Evolutionary conservation across 2,329 filamentous ascomycete species (phyloP), one percentile per base, ranked within the genome.

Genomic region (Emergomyces pasteurianus): DNA sequence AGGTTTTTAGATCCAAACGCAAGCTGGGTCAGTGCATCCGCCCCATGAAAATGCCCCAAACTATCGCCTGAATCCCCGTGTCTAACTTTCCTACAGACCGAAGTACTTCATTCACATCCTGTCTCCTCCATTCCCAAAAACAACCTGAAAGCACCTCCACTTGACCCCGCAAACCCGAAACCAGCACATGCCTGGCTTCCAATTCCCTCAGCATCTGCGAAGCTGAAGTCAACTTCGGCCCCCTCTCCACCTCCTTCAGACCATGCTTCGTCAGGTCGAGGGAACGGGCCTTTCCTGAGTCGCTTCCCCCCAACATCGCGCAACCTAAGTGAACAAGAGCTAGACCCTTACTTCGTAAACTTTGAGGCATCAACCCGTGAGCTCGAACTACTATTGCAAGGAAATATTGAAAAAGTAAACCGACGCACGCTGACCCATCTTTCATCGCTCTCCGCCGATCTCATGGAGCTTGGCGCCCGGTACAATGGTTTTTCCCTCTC

Each of bases 401-500:
- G 94, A 0, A 91, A 90, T 6, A 96, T 99, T 79, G 95, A 99
- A 72, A 96, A 95, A 73, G 91, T 96, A 63, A 99, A 97, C 69
- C 85, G 92, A 38, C 84, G 94, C 42, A 91, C 92, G 6, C 78
- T 99, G 7, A 89, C 86, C 63, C 94, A 99, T 69, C 76, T 97
- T 10, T 89, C 89, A 16, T 86, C 88, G 5, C 79, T 96, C 56
- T 90, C 90, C 2, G 83, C 90, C 5, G 94, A 99, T 71, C 81
- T 97, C 63, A 90, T 91, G 66, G 94, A 99, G 70, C 81, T 99
- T 9, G 94, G 94, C 8, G 94, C 92, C n/a, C 84, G 91, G 63
- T 97, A 94, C 74, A 99, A 99, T 69, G 94, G 89, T 0, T 99
- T 99, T 74, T 95, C 95, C 0, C 80, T 99, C 0, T 96, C 92